Base-by-base conservation (phyloP, 352 stramenopile genomes). In the Phytophthora quininea region DNA sequence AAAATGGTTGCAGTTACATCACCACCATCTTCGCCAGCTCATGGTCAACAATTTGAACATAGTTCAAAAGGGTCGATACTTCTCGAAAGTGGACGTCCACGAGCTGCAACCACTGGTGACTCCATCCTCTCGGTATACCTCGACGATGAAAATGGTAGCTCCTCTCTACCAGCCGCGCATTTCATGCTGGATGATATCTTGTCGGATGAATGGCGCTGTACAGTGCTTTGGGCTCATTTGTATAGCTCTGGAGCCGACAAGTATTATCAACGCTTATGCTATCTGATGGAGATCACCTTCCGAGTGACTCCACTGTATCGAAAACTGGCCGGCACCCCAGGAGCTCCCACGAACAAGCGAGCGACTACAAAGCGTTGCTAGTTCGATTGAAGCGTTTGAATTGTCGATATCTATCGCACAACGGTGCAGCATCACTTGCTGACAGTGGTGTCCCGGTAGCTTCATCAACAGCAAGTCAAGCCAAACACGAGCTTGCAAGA, bases 201-300 rank as follows among this genome's bases (percentile, higher is more conserved):
- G 2, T 71, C 76, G 3, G 88, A 85, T 54, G 77, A 90, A 64
- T 90, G 87, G 77, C 79, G 67, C 31, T 90, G 76, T 54, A 88
- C 73, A 1, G 87, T 95, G 5, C 86, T 95, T 19, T 95, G 83
- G 84, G 75, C 81, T 4, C 80, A 82, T 45, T 58, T 93, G 24
- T 95, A 88, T 62, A 84, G 80, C 29, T 75, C 74, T 35, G 55
- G 59, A 10, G 30, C 10, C 24, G 57, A 65, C 15, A 52, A 72
- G 5, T 77, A 88, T 31, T 79, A 89, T 38, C 68, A 89, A 12
- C 75, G 73, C 6, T 46, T 91, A 4, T 88, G 80, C 29, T 89
- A 90, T 54, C 67, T 91, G 50, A 80, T 88, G 48, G 82, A 87
- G 8, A 73, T 78, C 31, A 74, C 68, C 9, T 86, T 85, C 64